phyloP scores from a whole-genome alignment of 2,329 filamentous ascomycete species.

The Phaeosphaeriaceae sp. region DNA sequence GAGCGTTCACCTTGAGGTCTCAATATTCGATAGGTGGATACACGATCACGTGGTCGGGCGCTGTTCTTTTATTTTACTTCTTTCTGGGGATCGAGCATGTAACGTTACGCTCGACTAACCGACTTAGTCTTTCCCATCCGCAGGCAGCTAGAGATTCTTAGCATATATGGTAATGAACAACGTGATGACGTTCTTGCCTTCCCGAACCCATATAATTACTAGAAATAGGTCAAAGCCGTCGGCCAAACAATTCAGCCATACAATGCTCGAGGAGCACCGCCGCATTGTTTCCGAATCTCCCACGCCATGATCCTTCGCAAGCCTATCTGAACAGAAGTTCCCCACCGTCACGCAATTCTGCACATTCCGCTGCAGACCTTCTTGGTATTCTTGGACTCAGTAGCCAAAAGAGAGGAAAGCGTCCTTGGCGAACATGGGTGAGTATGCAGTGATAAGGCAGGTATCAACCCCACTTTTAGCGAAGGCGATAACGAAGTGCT shows the following conservation, averaged over 20 bases:
- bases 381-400: constrained; percentile 1
- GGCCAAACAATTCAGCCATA: neutral
- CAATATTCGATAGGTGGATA: neutral
- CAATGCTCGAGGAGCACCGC: neutral
- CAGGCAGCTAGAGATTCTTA: too few relatives aligned
- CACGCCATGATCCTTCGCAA: neutral
- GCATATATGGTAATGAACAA: too few relatives aligned
- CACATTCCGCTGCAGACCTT: neutral
- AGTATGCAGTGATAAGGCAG: constrained; percentile 6
- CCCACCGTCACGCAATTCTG: neutral
- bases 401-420: constrained; percentile 2
- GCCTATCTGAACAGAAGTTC: neutral
- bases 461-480: constrained; percentile 3
- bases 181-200: neutral
- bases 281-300: neutral
- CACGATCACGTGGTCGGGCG: neutral
- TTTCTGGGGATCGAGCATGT: neutral
- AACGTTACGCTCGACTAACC: neutral
- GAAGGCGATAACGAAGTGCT: neutral
- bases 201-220: neutral
- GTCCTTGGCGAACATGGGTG: constrained; percentile 5
- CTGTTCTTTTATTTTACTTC: neutral
- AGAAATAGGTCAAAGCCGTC: neutral
- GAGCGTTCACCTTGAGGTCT: neutral
- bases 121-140: neutral